Percentiles rank a stretch among this genome's conserved stretches.
Evolutionary conservation across 495 filamentous ascomycete genomes (phyloP).

Genomic region (Aspergillus incahuasiensis): DNA sequence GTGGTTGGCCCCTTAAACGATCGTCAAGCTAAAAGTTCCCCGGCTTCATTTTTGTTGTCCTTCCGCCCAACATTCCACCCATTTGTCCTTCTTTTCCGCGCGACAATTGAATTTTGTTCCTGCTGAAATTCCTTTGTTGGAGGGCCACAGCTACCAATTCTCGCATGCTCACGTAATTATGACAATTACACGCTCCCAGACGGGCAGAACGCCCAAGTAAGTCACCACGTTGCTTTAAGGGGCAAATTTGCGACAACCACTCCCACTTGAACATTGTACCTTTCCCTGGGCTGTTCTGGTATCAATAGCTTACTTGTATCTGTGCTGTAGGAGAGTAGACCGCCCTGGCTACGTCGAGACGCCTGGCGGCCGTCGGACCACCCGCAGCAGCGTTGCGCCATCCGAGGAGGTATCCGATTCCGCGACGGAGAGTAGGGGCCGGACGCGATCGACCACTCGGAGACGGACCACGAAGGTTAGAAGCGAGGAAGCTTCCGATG

Average conservation of each 20-base stretch:
- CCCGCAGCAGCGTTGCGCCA: slow-evolving; percentile 37
- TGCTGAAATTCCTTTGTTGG: background rate
- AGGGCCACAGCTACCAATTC: background rate
- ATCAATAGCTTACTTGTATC: background rate
- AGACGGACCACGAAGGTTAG: slow-evolving; percentile 32
- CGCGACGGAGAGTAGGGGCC: slow-evolving; percentile 17
- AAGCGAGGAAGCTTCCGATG: slow-evolving; percentile 24
- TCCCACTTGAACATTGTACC: background rate
- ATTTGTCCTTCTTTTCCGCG: background rate
- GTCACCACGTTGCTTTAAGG: slow-evolving; percentile 21
- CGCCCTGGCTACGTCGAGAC: slow-evolving; percentile 56
- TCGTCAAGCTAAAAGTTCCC: slow-evolving; percentile 10
- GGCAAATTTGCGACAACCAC: slow-evolving; percentile 16
- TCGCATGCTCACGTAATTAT: slow-evolving; percentile 30
- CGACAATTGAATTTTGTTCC: background rate
- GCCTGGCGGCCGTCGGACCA: slow-evolving; percentile 40
- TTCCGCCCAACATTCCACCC: slow-evolving; percentile 10
- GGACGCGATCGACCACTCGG: slow-evolving; percentile 29
- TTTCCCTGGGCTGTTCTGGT: background rate
- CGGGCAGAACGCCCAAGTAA: slow-evolving; percentile 49
- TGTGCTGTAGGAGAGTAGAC: slow-evolving; percentile 47
- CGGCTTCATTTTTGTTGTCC: slow-evolving; percentile 11
- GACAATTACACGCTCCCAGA: slow-evolving; percentile 47
- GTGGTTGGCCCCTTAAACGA: slow-evolving; percentile 7
- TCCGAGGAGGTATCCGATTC: slow-evolving; percentile 33